These are phyloP conservation scores for Kodamaea leandrae DNA, from an alignment of 805 yeast species.

Conservation along the genomic window DNA sequence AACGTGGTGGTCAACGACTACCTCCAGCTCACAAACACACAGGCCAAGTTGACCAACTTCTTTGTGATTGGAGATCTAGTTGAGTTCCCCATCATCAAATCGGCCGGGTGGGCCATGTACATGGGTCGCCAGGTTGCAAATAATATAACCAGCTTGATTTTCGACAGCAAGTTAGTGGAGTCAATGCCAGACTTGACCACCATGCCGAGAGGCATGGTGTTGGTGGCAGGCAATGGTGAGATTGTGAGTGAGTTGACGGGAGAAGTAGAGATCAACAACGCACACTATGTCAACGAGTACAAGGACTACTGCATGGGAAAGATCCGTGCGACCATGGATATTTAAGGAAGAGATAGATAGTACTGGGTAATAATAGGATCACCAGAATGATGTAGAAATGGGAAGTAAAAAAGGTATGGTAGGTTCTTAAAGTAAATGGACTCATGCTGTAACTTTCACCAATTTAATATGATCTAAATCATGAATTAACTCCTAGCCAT, in stretches of 20 bases:
- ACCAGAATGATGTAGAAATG: too few relatives aligned
- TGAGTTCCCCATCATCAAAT: slow-evolving; percentile 39
- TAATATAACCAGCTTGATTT: slow-evolving; percentile 29
- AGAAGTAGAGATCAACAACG: slow-evolving; percentile 31
- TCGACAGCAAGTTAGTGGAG: slow-evolving; percentile 31
- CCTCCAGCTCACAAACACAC: slow-evolving; percentile 29
- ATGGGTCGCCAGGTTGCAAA: slow-evolving; percentile 41
- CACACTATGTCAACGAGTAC: slow-evolving; percentile 35
- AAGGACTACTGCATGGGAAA: slow-evolving; percentile 44
- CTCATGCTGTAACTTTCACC: neutral
- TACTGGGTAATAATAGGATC: too few relatives aligned
- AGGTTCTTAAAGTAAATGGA: too few relatives aligned
- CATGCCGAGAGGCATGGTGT: slow-evolving; percentile 43
- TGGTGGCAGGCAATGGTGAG: slow-evolving; percentile 39
- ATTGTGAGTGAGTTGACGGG: slow-evolving; percentile 37
- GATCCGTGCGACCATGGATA: slow-evolving; percentile 34
- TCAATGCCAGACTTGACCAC: slow-evolving; percentile 29
- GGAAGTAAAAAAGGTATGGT: too few relatives aligned
- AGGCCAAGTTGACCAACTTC: slow-evolving; percentile 20
- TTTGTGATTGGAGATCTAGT: slow-evolving; percentile 41
- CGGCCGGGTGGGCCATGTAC: slow-evolving; percentile 47
- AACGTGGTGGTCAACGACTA: slow-evolving; percentile 37
- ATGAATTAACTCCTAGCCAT: too few relatives aligned
- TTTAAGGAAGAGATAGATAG: too few relatives aligned
- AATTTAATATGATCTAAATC: too few relatives aligned